Percentiles rank a stretch among this genome's conserved stretches.
Evolutionary conservation across 345 rosid genomes (phyloP).

Genomic region (Eucalyptus cloeziana): DNA sequence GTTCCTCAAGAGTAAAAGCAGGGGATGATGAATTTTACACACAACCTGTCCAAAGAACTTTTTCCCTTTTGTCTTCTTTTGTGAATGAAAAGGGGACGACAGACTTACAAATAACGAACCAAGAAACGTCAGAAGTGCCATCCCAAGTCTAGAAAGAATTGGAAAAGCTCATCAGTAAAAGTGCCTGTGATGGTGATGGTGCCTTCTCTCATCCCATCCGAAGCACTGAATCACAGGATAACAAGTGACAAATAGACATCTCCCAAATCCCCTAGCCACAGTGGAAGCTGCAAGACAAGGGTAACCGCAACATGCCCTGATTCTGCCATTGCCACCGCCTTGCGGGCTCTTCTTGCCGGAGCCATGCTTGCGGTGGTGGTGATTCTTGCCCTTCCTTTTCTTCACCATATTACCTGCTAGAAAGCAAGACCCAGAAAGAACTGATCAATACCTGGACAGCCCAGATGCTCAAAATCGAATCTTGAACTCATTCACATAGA

Average conservation of each 20-base stretch:
- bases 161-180: slow-evolving; percentile 12
- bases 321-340: not conserved
- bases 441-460: not conserved
- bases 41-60: not conserved
- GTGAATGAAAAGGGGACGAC: not conserved
- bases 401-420: not conserved
- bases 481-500: not conserved
- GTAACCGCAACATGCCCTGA: not conserved
- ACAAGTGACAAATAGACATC: slow-evolving; percentile 39
- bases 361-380: not conserved
- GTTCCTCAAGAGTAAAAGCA: not conserved
- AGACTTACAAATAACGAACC: not conserved
- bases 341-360: not conserved
- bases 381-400: not conserved
- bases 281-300: slow-evolving; percentile 13
- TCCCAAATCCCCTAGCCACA: slow-evolving; percentile 27
- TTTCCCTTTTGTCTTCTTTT: not conserved
- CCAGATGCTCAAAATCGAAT: not conserved
- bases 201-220: slow-evolving; percentile 41
- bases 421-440: not conserved
- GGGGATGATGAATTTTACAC: not conserved
- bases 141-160: not conserved
- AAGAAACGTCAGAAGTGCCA: not conserved
- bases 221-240: slow-evolving; percentile 44
- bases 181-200: slow-evolving; percentile 37